Evolutionary conservation across 2,329 filamentous ascomycete genomes (phyloP).

Genomic region (Macrophomina pseudophaseolina): DNA sequence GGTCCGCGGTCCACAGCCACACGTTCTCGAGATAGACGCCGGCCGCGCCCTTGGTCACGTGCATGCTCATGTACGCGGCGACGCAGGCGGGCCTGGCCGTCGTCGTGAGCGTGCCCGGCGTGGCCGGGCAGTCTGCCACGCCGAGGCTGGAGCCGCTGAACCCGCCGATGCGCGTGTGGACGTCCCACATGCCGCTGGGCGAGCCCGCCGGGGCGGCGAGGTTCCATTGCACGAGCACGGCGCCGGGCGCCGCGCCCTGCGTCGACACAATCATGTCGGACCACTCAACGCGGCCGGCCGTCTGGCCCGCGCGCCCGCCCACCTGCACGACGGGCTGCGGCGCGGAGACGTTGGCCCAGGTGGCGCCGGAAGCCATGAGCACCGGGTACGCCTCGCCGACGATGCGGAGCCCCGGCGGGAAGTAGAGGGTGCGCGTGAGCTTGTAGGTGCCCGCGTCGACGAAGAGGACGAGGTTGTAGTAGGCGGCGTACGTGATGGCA

Average conservation of each 20-base stretch:
- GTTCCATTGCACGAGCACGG: slow-evolving; percentile 76
- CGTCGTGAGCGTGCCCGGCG: slow-evolving; percentile 63
- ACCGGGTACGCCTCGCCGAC: slow-evolving; percentile 84
- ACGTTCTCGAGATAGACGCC: slow-evolving; percentile 81
- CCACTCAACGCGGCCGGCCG: slow-evolving; percentile 70
- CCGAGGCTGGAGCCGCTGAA: slow-evolving; percentile 79
- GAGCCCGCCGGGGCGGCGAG: slow-evolving; percentile 60
- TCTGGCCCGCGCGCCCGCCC: slow-evolving; percentile 56
- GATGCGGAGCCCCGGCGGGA: slow-evolving; percentile 75
- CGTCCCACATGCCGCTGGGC: slow-evolving; percentile 80
- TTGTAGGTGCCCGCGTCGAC: slow-evolving; percentile 64
- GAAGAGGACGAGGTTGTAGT: slow-evolving; percentile 60
- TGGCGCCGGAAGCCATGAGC: slow-evolving; percentile 75
- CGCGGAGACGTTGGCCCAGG: slow-evolving; percentile 51
- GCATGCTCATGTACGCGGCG: slow-evolving; percentile 65
- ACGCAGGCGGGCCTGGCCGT: slow-evolving; percentile 66
- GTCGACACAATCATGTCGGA: slow-evolving; percentile 75
- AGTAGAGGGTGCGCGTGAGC: slow-evolving; percentile 59
- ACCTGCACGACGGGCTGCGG: slow-evolving; percentile 71
- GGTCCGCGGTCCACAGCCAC: slow-evolving; percentile 92
- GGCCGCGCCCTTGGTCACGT: slow-evolving; percentile 60
- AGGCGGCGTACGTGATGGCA: slow-evolving; percentile 67
- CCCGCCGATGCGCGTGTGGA: slow-evolving; percentile 83
- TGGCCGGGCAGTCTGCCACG: slow-evolving; percentile 77
- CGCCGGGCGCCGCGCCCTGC: slow-evolving; percentile 69